Percentiles rank a stretch among this genome's conserved stretches.
Conservation (phyloP, 192 early-diverging fungal genomes). For the Phlyctochytrium arcticum region DNA sequence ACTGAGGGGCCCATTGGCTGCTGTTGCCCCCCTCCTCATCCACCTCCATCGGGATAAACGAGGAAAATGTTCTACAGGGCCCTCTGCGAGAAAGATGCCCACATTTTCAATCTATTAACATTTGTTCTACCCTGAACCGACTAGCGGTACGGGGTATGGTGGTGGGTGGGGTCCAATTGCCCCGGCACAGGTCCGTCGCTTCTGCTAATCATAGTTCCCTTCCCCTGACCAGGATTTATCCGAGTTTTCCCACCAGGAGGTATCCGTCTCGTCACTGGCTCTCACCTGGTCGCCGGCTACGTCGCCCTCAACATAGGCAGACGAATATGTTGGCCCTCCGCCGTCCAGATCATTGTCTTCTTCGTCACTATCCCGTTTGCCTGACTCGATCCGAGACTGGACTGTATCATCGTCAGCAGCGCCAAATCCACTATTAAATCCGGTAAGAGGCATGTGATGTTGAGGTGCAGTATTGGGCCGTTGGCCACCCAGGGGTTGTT, state of each 20-base stretch:
- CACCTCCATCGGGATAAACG: too few species aligned
- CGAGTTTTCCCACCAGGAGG: constrained; percentile 3
- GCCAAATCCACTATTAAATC: constrained; percentile 17
- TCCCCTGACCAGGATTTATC: constrained; percentile 28
- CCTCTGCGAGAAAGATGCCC: too few species aligned
- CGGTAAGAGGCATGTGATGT: constrained; percentile 17
- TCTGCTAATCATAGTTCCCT: constrained; percentile 30
- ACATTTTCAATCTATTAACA: too few species aligned
- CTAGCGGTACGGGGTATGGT: too few species aligned
- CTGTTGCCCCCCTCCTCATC: too few species aligned
- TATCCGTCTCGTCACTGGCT: not conserved
- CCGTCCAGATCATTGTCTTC: constrained; percentile 52
- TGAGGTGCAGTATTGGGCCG: constrained; percentile 41
- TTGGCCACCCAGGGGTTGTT: constrained; percentile 50
- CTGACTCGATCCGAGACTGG: constrained; percentile 7
- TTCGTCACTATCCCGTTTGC: constrained; percentile 36
- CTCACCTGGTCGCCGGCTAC: constrained; percentile 64
- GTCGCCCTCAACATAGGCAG: constrained; percentile 50
- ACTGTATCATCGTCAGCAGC: constrained; percentile 37
- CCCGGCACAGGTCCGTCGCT: too few species aligned
- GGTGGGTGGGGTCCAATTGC: too few species aligned
- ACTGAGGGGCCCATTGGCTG: too few species aligned
- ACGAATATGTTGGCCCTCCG: constrained; percentile 26
- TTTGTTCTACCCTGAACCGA: too few species aligned
- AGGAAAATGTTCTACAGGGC: too few species aligned